phyloP scores from a whole-genome alignment of 768 basidiomycete genomes.

The Boletales sp. region DNA sequence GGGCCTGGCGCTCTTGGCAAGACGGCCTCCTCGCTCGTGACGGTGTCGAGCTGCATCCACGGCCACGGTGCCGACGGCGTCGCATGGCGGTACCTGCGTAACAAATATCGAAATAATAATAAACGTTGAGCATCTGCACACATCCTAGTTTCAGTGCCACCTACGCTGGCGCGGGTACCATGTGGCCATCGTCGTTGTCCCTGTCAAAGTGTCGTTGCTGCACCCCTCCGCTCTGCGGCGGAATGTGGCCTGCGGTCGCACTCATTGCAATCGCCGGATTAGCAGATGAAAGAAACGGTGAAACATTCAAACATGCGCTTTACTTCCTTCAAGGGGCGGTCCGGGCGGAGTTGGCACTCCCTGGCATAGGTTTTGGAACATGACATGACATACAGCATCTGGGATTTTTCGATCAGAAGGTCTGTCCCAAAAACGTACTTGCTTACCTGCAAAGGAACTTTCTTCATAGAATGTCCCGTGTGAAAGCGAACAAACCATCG shows the following conservation, averaged over 20 bases:
- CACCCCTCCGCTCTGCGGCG: background rate
- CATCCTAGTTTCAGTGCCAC: background rate
- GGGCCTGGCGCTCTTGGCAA: background rate
- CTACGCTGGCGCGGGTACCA: slow-evolving; percentile 21
- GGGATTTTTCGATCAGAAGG: slow-evolving; percentile 15
- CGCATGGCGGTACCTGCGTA: slow-evolving; percentile 31
- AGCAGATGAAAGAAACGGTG: background rate
- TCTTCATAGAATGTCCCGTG: slow-evolving; percentile 11
- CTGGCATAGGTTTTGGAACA: background rate
- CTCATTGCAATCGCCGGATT: slow-evolving; percentile 5
- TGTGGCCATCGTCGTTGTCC: slow-evolving; percentile 1
- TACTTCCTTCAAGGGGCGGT: background rate
- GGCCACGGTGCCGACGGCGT: slow-evolving; percentile 40
- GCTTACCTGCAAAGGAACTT: slow-evolving; percentile 9
- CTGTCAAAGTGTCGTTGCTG: background rate
- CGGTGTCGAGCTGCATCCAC: slow-evolving; percentile 31
- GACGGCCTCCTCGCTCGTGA: background rate
- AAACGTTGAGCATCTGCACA: background rate
- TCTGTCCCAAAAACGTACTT: background rate
- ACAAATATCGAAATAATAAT: background rate
- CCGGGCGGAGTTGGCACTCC: too few relatives aligned
- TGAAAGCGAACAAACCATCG: background rate
- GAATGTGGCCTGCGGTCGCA: background rate
- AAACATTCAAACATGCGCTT: background rate
- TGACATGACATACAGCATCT: background rate